Base-by-base conservation (phyloP, 2,329 filamentous ascomycete species). In the Nigrospora osmanthi region DNA sequence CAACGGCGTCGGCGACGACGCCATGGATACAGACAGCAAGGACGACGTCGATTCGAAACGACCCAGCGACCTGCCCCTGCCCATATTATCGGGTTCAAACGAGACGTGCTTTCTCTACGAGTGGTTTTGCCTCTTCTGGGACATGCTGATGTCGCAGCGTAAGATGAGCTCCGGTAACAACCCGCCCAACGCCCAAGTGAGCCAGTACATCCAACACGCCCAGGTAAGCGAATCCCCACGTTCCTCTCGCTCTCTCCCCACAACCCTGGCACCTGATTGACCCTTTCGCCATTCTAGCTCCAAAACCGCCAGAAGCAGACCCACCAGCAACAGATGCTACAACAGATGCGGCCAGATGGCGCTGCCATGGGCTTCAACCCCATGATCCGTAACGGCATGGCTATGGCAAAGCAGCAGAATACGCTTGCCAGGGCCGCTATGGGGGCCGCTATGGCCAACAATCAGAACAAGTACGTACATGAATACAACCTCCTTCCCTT, bases 81-180 rank as follows among this genome's bases (percentile, higher is more conserved):
- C 89, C 12, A 81, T 81, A 50, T 71, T 89, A 6, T 76, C 78
- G 40, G 73, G 73, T 49, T 6, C 4, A 6, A 76, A 76, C 44
- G 85, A 85, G 57, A 86, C 79, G 50, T 88, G 87, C 23, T 97
- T 98, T 59, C 73, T 98, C n/a, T 85, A 89, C 55, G 93, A 97
- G 59, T 98, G 93, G 93, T 98, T 94, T 72, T 88, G 84, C 59
- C 78, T 96, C 43, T 98, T 98, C 65, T 97, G 89, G 89, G 93
- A 98, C 58, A 89, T 97, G 55, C 94, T 87, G 66, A 82, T 82
- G 59, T 88, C 89, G 45, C 87, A 91, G 61, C 85, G 88, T 58
- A 79, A 76, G 57, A 83, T 81, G 63, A 61, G 58, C 38, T 79
- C 78, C 44, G 76, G 76, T 11, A 44, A 44, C 30, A 44, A 44